These are phyloP conservation scores for Calycina herbarum DNA, from an alignment of 2,329 filamentous ascomycete species.

Conservation along the genomic window DNA sequence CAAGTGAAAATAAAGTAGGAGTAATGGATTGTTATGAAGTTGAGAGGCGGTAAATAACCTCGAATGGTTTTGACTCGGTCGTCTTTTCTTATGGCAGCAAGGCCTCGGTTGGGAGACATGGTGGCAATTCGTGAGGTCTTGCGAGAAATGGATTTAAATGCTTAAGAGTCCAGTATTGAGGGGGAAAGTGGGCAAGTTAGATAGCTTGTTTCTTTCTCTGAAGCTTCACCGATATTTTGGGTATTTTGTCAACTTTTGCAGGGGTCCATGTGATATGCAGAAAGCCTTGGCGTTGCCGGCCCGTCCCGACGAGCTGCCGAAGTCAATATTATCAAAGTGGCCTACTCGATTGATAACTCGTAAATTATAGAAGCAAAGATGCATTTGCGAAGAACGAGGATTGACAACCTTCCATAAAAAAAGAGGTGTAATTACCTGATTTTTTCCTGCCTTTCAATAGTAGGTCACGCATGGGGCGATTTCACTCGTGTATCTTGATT, in stretches of 20 bases:
- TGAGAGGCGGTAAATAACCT: constrained; percentile 41
- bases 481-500: no score
- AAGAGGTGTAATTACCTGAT: no score
- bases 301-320: neutral
- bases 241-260: neutral
- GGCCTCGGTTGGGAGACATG: neutral
- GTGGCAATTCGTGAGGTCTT: neutral
- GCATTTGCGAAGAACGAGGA: no score
- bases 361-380: neutral
- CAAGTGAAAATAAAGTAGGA: constrained; percentile 61
- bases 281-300: neutral
- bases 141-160: neutral
- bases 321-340: neutral
- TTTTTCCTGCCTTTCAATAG: no score
- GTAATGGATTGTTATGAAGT: constrained; percentile 67
- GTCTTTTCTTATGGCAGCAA: neutral
- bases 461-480: no score
- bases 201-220: neutral
- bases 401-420: no score
- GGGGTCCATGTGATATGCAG: no score
- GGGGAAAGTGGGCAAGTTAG: neutral
- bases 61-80: constrained; percentile 7
- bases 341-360: neutral
- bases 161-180: neutral
- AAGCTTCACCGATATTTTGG: neutral